phyloP scores from a whole-genome alignment of 2,329 filamentous ascomycete species.

The Fonsecaea pedrosoi region DNA sequence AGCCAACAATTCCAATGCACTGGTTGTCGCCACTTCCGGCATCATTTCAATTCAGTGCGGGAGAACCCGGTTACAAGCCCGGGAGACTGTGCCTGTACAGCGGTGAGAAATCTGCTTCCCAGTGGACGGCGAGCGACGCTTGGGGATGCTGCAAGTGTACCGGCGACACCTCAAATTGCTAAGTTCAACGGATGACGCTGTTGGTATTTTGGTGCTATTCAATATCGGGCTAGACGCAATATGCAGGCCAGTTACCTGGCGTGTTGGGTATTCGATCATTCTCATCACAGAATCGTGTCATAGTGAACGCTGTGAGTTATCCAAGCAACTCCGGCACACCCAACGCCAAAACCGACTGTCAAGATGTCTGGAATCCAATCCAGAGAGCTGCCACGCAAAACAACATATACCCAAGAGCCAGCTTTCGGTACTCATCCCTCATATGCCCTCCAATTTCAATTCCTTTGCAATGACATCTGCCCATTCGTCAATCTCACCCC shows the following conservation, averaged over 20 bases:
- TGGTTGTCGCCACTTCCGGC: not conserved
- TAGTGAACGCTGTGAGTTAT: conserved; percentile 9
- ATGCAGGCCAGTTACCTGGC: conserved; percentile 25
- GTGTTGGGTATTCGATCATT: conserved; percentile 43
- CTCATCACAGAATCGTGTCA: conserved; percentile 9
- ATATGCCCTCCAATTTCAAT: conserved; percentile 23
- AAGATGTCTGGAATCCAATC: not conserved
- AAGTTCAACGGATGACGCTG: not conserved
- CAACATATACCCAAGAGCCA: not conserved
- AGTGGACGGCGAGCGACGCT: not conserved
- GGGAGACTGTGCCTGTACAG: not conserved
- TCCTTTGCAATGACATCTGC: conserved; percentile 32
- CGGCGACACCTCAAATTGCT: not conserved
- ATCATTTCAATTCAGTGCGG: not conserved
- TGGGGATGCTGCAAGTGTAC: not conserved
- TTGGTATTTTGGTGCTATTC: not conserved
- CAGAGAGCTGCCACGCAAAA: not conserved
- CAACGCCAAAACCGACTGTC: not conserved
- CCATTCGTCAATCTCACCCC: conserved; percentile 34
- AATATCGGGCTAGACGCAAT: not conserved
- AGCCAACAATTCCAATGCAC: not conserved
- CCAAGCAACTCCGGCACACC: not conserved
- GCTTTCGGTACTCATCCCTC: not conserved
- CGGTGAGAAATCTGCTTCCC: not conserved
- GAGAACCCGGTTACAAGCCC: not conserved